Conservation (phyloP, 768 basidiomycete species). For the Lactifluus echinatus region DNA sequence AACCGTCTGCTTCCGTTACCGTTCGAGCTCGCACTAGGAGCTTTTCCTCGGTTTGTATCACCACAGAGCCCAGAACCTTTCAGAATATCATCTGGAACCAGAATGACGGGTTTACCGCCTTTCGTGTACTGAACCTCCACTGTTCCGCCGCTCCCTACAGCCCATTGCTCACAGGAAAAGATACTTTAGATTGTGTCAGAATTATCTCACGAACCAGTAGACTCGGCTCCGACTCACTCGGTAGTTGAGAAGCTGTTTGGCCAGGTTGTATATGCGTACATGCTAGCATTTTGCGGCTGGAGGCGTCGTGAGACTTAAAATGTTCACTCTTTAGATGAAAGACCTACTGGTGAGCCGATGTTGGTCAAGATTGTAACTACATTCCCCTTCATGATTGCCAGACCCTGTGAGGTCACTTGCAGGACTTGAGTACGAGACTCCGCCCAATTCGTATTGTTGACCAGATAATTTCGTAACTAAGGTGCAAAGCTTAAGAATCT, state of each 20-base stretch:
- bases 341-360: conserved; percentile 60
- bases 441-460: conserved; percentile 44
- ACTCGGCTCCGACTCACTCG: conserved; percentile 40
- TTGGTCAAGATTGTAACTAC: conserved; percentile 59
- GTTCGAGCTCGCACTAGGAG: background rate
- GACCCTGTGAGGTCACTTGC: conserved; percentile 38
- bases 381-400: conserved; percentile 59
- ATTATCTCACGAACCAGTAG: background rate
- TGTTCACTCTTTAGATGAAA: background rate
- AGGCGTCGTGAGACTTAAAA: background rate
- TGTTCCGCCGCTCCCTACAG: conserved; percentile 56
- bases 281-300: conserved; percentile 49
- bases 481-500: background rate
- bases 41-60: background rate
- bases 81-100: conserved; percentile 36
- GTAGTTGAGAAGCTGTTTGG: conserved; percentile 38
- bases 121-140: conserved; percentile 53
- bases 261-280: conserved; percentile 52
- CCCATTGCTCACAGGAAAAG: conserved; percentile 57
- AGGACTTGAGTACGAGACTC: conserved; percentile 45
- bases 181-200: conserved; percentile 34
- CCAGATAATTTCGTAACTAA: conserved; percentile 58
- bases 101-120: conserved; percentile 53
- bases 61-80: conserved; percentile 32
- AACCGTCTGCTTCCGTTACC: background rate